Percentiles rank a stretch among this genome's conserved stretches.
Evolutionary conservation across 352 stramenopile species (phyloP).

Genomic region (Globisporangium parvum): DNA sequence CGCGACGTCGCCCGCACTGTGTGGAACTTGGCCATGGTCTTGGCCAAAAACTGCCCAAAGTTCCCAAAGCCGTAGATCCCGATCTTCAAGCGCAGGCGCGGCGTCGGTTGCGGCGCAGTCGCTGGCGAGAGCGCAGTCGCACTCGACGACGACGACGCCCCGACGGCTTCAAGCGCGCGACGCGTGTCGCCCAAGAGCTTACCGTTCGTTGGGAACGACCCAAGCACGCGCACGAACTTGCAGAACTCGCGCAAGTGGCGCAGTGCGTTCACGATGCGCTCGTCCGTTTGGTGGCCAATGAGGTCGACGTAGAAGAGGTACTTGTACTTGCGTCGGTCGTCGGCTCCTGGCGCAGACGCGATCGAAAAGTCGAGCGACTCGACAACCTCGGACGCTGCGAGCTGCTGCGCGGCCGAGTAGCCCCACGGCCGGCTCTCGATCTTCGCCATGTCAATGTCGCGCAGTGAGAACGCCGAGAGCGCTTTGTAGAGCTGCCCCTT

Average conservation of each 20-base stretch:
- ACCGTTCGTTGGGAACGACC: slow-evolving; percentile 77
- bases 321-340: slow-evolving; percentile 58
- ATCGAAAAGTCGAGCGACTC: slow-evolving; percentile 28
- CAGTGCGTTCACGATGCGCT: slow-evolving; percentile 68
- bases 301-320: slow-evolving; percentile 79
- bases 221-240: slow-evolving; percentile 81
- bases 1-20: slow-evolving; percentile 83
- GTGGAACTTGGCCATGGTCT: slow-evolving; percentile 91
- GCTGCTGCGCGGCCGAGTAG: slow-evolving; percentile 50
- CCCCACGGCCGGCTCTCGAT: slow-evolving; percentile 67
- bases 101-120: slow-evolving; percentile 12
- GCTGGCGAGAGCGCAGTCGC: slow-evolving; percentile 26
- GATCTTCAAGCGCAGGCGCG: slow-evolving; percentile 82
- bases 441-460: slow-evolving; percentile 64
- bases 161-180: slow-evolving; percentile 45
- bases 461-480: slow-evolving; percentile 54
- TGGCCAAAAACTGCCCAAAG: slow-evolving; percentile 98
- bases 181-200: slow-evolving; percentile 49
- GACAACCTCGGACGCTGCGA: slow-evolving; percentile 17
- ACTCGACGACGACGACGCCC: slow-evolving; percentile 27
- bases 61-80: slow-evolving; percentile 96
- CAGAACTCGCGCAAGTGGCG: slow-evolving; percentile 74
- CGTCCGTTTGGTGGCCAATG: slow-evolving; percentile 54
- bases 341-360: slow-evolving; percentile 15
- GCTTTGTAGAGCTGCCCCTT: slow-evolving; percentile 58